Evolutionary conservation across 2,329 filamentous ascomycete species (phyloP), one percentile per base, ranked within the genome.

Genomic region (Colletotrichum liaoningense): DNA sequence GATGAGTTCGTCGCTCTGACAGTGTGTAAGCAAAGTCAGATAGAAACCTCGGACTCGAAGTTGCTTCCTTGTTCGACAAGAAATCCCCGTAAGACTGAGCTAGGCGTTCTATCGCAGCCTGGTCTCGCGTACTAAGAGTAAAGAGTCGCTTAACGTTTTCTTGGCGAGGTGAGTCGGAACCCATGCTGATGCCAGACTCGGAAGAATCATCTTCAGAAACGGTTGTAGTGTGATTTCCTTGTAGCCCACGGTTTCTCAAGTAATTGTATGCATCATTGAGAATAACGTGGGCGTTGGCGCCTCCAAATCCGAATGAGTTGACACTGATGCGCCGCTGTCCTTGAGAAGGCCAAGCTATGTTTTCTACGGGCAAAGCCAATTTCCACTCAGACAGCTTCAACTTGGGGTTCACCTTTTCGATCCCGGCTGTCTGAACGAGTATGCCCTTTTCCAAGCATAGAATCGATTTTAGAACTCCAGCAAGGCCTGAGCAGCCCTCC

Each of bases 351-450:
- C 63, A 72, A 1, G 42, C 22, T 58, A 57, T 64, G 4, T 58
- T 56, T 16, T 68, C 19, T 6, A 64, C 78, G 0, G 86, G 84
- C 9, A 87, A 70, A 46, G 75, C 75, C 26, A 71, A 30, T 28
- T 69, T 77, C 78, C 55, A 80, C 11, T 67, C 63, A 1, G 77
- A 62, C 1, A 78, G 57, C 4, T 72, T 73, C 28, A 89, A 86
- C 2, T 80, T 79, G 0, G 86, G 85, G 59, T 88, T 89, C 0
- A 83, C 81, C 1, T 74, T 76, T 24, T 84, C 76, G 62, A 88
- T 88, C 74, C 89, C 88, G 76, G 88, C 83, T 46, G 89, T 87
- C 19, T 84, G 84, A 0, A 87, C 86, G 5, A 90, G 88, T 54
- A 83, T 78, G 0, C 76, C 75, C 5, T 82, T 77, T 67, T 88